Percentiles rank a stretch among this genome's conserved stretches.
Conservation (phyloP, 768 basidiomycete species). For the Trametes gibbosa region DNA sequence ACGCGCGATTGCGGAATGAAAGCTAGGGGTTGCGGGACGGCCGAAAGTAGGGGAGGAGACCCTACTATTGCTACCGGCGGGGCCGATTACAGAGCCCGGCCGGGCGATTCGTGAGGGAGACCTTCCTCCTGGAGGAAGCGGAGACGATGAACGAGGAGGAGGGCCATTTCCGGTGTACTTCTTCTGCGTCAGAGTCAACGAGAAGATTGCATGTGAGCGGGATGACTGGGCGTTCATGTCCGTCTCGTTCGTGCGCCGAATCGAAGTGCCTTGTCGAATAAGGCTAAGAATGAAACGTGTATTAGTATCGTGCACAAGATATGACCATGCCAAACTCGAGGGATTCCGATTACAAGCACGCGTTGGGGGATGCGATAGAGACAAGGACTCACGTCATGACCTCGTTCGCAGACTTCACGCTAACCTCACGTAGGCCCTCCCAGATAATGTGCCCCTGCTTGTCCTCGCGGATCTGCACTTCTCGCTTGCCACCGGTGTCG, state of each 20-base stretch:
- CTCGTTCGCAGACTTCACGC: constrained; percentile 77
- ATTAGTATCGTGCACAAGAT: neutral
- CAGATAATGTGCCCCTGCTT: constrained; percentile 96
- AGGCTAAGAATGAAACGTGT: constrained; percentile 47
- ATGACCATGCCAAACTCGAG: neutral
- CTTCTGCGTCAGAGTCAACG: constrained; percentile 89
- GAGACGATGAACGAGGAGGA: constrained; percentile 75
- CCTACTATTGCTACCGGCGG: constrained; percentile 38
- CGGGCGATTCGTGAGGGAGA: constrained; percentile 77
- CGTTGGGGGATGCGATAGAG: neutral
- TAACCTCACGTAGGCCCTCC: constrained; percentile 91
- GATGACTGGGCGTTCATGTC: constrained; percentile 99
- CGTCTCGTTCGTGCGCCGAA: constrained; percentile 93
- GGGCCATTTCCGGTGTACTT: constrained; percentile 70
- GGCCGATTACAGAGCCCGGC: constrained; percentile 72
- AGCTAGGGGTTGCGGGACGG: constrained; percentile 77
- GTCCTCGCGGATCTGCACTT: constrained; percentile 95
- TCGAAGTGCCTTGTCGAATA: constrained; percentile 84
- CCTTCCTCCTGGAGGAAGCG: constrained; percentile 68
- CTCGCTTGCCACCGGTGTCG: constrained; percentile 67
- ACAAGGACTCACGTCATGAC: constrained; percentile 82
- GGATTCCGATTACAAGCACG: neutral
- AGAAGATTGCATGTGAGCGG: constrained; percentile 98
- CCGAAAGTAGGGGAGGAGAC: constrained; percentile 79
- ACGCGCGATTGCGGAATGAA: constrained; percentile 68